phyloP scores from a whole-genome alignment of 306 rosid species.

The Gastrolobium bilobum region DNA sequence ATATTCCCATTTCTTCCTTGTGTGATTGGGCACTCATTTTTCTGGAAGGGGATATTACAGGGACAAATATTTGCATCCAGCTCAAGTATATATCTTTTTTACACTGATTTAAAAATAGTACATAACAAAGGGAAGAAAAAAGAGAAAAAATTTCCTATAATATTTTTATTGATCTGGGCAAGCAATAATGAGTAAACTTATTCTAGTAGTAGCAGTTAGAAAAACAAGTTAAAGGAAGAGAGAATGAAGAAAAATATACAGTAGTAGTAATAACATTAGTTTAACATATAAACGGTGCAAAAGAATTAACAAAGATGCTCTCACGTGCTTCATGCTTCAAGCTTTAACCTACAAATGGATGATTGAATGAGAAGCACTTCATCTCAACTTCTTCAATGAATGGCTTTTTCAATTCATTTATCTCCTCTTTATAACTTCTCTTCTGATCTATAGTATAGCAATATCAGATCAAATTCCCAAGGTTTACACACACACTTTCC shows the following conservation, averaged over 20 bases:
- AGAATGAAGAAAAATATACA: neutral
- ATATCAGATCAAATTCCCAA: constrained; percentile 66
- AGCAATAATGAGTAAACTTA: constrained; percentile 10
- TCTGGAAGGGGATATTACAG: too few species aligned
- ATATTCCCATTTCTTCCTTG: too few species aligned
- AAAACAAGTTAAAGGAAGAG: constrained; percentile 24
- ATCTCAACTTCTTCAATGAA: too few species aligned
- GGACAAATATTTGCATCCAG: too few species aligned
- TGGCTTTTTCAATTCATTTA: too few species aligned
- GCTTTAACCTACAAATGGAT: too few species aligned
- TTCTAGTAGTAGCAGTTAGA: neutral
- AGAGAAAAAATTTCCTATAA: neutral
- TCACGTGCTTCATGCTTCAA: constrained; percentile 51
- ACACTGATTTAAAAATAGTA: neutral
- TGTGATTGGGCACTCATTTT: too few species aligned
- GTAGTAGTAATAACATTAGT: constrained; percentile 10
- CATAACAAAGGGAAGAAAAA: neutral
- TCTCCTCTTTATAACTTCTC: constrained; percentile 51
- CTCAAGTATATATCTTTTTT: too few species aligned
- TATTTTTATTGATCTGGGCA: constrained; percentile 14
- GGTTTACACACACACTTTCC: constrained; percentile 52
- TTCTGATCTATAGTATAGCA: constrained; percentile 48
- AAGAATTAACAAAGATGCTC: constrained; percentile 49
- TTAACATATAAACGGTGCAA: constrained; percentile 10
- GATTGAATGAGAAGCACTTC: too few species aligned